Conservation (phyloP, 768 basidiomycete genomes). For the Lactarius evosmus region DNA sequence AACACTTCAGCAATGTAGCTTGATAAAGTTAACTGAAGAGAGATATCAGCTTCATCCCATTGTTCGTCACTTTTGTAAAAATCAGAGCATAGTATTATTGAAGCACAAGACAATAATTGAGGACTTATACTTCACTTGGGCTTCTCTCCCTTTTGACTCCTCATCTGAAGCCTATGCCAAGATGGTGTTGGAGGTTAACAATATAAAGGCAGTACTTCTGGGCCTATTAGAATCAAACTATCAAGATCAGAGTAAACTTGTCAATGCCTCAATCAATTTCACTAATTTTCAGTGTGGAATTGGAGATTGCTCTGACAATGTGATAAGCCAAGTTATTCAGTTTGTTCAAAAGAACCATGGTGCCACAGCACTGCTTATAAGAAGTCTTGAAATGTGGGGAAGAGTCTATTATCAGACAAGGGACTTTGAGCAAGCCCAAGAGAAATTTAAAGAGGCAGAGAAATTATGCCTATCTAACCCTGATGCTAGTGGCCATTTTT, state of each 20-base stretch:
- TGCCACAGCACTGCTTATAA: neutral
- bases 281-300: neutral
- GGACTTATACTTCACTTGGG: too few relatives aligned
- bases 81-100: too few relatives aligned
- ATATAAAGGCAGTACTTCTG: slow-evolving; percentile 1
- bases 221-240: neutral
- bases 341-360: neutral
- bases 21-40: too few relatives aligned
- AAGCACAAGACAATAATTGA: too few relatives aligned
- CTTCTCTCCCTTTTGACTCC: too few relatives aligned
- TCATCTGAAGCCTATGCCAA: too few relatives aligned
- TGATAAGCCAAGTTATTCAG: too few relatives aligned
- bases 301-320: neutral
- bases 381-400: neutral
- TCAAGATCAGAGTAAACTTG: neutral
- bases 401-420: neutral
- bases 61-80: too few relatives aligned
- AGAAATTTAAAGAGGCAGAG: neutral
- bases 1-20: too few relatives aligned
- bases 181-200: neutral
- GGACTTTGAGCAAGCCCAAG: neutral
- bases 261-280: neutral
- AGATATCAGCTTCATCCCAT: too few relatives aligned
- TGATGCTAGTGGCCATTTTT: neutral
- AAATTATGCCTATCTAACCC: neutral